Base-by-base conservation (phyloP, 306 rosid genomes). In the Begonia masoniana region DNA sequence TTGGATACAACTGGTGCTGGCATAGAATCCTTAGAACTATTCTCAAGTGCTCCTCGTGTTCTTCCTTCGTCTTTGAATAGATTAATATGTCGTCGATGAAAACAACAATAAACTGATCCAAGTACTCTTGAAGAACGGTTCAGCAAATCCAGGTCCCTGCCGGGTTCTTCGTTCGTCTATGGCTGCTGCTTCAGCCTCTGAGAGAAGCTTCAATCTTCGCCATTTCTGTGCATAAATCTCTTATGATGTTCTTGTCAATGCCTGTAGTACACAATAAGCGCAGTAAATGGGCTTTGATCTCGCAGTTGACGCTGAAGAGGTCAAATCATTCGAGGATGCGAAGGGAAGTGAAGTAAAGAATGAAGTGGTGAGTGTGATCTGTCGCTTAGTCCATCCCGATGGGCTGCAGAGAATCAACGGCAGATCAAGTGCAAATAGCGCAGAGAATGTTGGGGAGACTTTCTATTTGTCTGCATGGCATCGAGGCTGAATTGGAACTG, bases 401-500 rank as follows among this genome's bases (percentile, higher is more conserved):
- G 39, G 71, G 17, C 65, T 56, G n/a, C 55, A 49, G 21, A 72
- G 60, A 66, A 49, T 4, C 17, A 11, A 51, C 6, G 7, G 15
- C 24, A 48, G 56, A 57, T 66, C 94, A 67, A 15, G 64, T 72
- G 56, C 71, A 72, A 68, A 64, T 52, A 47, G 80, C 74, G 45
- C 60, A 65, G 31, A 62, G 43, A 60, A 74, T 73, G 63, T 63
- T 91, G 13, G 71, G 68, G 68, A 74, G 58, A 46, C 56, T 91
- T 23, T 61, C 69, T 69, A 57, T 54, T 63, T 50, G 57, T 47
- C 42, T 80, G 62, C 77, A 62, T 48, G 71, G 76, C 0, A 43
- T 82, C 11, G 88, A 85, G 53, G 52, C 70, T 51, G 77, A 75
- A 61, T 70, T 83, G 57, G 84, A 76, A 63, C 66, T 66, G 47